Evolutionary conservation across 805 yeast genomes (phyloP).

Genomic region (Schwanniomyces pseudopolymorphus): DNA sequence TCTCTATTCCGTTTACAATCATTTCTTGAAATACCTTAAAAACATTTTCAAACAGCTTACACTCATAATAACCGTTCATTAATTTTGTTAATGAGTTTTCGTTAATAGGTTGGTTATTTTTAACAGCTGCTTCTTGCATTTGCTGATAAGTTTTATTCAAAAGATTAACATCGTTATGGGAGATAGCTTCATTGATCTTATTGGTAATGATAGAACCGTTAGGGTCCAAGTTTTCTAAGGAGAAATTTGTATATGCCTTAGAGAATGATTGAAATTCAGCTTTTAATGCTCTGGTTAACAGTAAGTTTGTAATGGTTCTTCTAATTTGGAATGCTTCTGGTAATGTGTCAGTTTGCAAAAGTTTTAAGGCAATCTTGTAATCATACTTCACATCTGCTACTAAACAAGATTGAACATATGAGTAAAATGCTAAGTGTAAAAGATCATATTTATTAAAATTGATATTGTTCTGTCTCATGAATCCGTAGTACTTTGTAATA

Average conservation of each 20-base stretch:
- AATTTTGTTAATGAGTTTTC: constrained; percentile 42
- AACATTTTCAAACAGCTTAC: constrained; percentile 34
- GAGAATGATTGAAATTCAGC: constrained; percentile 7
- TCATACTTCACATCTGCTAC: constrained; percentile 20
- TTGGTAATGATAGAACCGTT: constrained; percentile 24
- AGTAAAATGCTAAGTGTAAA: constrained; percentile 30
- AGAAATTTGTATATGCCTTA: constrained; percentile 8
- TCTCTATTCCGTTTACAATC: constrained; percentile 31
- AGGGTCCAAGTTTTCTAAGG: constrained; percentile 30
- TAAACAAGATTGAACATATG: constrained; percentile 31
- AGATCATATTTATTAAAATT: constrained; percentile 7
- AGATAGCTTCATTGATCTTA: constrained; percentile 20
- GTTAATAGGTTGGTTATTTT: constrained; percentile 30
- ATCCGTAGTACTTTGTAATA: constrained; percentile 4
- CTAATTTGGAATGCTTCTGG: constrained; percentile 18
- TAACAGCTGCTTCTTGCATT: constrained; percentile 19
- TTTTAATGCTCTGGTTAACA: constrained; percentile 3
- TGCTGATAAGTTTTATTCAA: constrained; percentile 24
- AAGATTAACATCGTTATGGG: constrained; percentile 14
- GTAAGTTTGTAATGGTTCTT: constrained; percentile 11
- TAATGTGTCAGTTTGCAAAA: constrained; percentile 25
- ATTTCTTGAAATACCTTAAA: constrained; percentile 52
- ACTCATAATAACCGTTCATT: constrained; percentile 46
- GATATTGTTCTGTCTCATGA: constrained; percentile 6
- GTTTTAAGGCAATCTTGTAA: constrained; percentile 22